Evolutionary conservation across 2,329 filamentous ascomycete species (phyloP).

Genomic region (Fusarium metavorans): DNA sequence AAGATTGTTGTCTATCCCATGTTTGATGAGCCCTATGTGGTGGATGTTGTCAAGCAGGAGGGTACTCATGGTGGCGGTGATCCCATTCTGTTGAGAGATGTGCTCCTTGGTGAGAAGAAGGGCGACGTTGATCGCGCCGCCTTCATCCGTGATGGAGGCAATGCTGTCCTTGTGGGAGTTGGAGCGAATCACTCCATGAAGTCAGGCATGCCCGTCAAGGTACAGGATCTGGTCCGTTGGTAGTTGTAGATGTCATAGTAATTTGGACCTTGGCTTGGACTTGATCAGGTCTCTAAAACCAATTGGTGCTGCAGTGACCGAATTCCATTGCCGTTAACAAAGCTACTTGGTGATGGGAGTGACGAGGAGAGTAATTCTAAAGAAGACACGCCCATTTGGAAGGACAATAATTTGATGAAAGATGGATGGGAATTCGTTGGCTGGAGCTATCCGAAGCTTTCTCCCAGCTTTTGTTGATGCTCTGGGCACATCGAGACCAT

Average conservation of each 20-base stretch:
- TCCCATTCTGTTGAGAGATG: conserved; percentile 62
- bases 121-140: conserved; percentile 66
- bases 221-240: conserved; percentile 38
- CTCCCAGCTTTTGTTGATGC: too few relatives aligned
- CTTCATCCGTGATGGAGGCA: conserved; percentile 68
- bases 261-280: neutral
- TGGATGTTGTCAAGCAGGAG: conserved; percentile 63
- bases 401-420: too few relatives aligned
- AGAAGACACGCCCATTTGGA: too few relatives aligned
- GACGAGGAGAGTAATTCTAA: too few relatives aligned
- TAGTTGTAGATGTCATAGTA: neutral
- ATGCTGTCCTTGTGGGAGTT: conserved; percentile 70
- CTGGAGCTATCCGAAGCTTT: too few relatives aligned
- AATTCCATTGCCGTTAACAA: too few relatives aligned
- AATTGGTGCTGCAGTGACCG: too few relatives aligned
- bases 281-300: neutral
- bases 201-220: conserved; percentile 36
- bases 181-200: conserved; percentile 68
- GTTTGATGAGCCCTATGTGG: conserved; percentile 67
- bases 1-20: conserved; percentile 64
- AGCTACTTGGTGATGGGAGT: too few relatives aligned
- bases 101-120: conserved; percentile 64
- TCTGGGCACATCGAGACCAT: too few relatives aligned
- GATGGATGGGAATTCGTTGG: too few relatives aligned
- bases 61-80: conserved; percentile 73